Evolutionary conservation across 371 early-diverging fungal species (phyloP), one percentile per base, ranked within the genome.

Genomic region (Haplosporangium sp.): DNA sequence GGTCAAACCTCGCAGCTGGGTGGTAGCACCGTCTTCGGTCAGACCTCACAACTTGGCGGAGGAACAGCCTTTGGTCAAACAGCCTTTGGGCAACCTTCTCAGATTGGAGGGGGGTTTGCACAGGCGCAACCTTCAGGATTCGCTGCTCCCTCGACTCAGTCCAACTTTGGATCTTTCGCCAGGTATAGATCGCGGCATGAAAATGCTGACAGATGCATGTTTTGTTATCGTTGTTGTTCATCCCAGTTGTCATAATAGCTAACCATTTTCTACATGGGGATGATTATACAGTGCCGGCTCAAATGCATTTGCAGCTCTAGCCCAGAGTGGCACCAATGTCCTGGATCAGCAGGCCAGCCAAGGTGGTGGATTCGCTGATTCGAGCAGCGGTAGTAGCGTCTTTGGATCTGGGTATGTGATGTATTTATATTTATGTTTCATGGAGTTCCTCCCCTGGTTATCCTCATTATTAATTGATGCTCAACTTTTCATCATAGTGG

Each of bases 151-250:
- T 29, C 55, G 12, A 53, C 73, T 3, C 57, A 56, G 37, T 72
- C 73, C 29, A 72, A 72, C 57, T 79, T 79, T 65, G 73, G 79
- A 20, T 40, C 72, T 7, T 79, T 79, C 62, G 79, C 77, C 16
- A 59, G 54, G 69, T 69, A 64, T 6, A n/a, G 18, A 42, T 47
- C 40, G 5, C 47, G 14, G 1, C 9, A 13, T 10, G 11, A n/a
- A 41, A 36, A 55, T 12, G 12, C n/a, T 2, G 38, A 38, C 8
- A 38, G 45, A 12, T 51, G 38, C 29, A 29, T 29, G 29, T 29
- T 29, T 29, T 29, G 29, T 29, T 29, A 29, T 29, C 29, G 29
- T 29, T 29, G 12, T 0, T 48, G 11, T 60, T 7, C 5, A 47
- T 11, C 41, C 16, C 37, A 18, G 16, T 16, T 51, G 11, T 40